Evolutionary conservation across 2,329 filamentous ascomycete species (phyloP).

Genomic region (Pyrenophora tritici-repentis): DNA sequence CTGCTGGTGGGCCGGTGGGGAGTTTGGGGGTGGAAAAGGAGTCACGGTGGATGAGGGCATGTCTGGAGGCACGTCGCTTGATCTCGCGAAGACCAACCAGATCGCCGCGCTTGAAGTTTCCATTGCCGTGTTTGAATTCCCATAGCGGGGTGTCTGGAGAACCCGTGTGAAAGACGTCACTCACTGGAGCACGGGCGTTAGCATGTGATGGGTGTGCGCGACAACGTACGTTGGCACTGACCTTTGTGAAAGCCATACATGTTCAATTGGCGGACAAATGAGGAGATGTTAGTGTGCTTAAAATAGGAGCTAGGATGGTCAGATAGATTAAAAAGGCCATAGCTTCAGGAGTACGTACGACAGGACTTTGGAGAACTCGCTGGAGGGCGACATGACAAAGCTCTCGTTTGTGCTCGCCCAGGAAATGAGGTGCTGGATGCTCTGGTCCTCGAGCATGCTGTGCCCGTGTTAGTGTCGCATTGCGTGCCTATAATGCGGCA

Average conservation of each 20-base stretch:
- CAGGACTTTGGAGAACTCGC: conserved; percentile 96
- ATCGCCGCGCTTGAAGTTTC: conserved; percentile 95
- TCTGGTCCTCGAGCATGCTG: conserved; percentile 95
- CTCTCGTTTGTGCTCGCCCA: conserved; percentile 95
- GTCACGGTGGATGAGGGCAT: conserved; percentile 90
- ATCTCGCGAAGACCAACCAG: conserved; percentile 90
- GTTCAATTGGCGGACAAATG: conserved; percentile 95
- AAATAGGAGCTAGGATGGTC: conserved; percentile 80
- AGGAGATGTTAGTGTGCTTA: conserved; percentile 98
- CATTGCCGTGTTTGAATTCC: conserved; percentile 98
- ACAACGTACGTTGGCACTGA: conserved; percentile 46
- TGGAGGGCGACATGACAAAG: conserved; percentile 97
- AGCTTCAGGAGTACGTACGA: conserved; percentile 68
- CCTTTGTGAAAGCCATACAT: conserved; percentile 99
- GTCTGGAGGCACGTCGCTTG: conserved; percentile 89
- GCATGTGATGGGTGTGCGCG: conserved; percentile 1
- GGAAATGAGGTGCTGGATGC: conserved; percentile 92
- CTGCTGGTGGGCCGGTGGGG: conserved; percentile 74
- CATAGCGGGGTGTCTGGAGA: conserved; percentile 91
- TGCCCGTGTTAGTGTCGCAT: conserved; percentile 36
- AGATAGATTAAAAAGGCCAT: conserved; percentile 32
- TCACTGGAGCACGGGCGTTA: conserved; percentile 63
- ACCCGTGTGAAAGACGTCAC: conserved; percentile 96
- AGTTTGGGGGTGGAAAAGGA: conserved; percentile 76
- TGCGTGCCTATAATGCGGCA: conserved; percentile 6